Evolutionary conservation across 176 grass and related monocot species (phyloP), one percentile per base, ranked within the genome.

Genomic region (Phragmites australis): DNA sequence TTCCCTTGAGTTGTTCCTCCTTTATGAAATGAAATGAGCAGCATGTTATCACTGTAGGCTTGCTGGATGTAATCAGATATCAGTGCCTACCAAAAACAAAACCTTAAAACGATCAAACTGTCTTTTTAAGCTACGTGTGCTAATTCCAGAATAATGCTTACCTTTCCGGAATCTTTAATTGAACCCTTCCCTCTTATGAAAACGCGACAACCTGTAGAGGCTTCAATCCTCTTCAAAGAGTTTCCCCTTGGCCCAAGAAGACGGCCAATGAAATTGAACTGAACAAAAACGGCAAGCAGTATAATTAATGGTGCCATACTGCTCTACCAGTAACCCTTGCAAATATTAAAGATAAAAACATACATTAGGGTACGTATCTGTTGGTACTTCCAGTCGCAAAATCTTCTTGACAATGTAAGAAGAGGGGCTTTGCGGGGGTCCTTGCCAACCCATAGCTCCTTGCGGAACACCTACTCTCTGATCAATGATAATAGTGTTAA

Each of bases 211-310:
- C 96, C 96, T 14, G 96, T 93, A 60, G 96, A 93, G 78, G 88
- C 81, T 83, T 98, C 96, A 32, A 98, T 89, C 86, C 96, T 91
- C 88, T 98, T 98, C 52, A 98, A 76, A 19, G 96, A 98, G 88
- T 98, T 98, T 37, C 94, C 94, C 31, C 90, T 94, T 65, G 96
- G 96, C 46, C 96, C 96, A 55, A 98, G 92, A 93, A 98, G 96
- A 50, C 96, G 92, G 12, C 96, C 90, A 45, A 98, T 93, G 84
- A 98, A 98, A 93, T 98, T 98, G 76, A 93, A 98, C 96, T 98
- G 83, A 68, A 83, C 8, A 57, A 70, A 82, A 56, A 74, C 29
- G 0, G 27, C 40, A 78, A 37, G 40, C 8, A 68, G 71, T 70
- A 80, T 71, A 61, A 86, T 85, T 88, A 81, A 40, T 66, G 53